Base-by-base conservation (phyloP, 352 stramenopile genomes). In the Thalassiosira hispida region DNA sequence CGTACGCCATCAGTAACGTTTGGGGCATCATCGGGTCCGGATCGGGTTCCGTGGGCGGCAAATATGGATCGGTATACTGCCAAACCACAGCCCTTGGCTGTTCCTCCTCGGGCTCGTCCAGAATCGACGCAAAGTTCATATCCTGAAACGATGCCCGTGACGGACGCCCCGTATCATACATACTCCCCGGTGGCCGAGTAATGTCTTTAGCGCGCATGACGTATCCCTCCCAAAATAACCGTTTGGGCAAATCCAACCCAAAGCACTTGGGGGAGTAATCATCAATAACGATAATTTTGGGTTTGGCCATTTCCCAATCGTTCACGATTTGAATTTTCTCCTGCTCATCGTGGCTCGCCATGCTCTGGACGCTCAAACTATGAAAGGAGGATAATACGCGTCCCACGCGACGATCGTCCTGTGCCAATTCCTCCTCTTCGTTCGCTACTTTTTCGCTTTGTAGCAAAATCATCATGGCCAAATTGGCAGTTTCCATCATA, bases 1-100 rank as follows among this genome's bases (percentile, higher is more conserved):
- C 83, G 57, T 90, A 90, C 1, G 86, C 86, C 69, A 92, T 83
- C 7, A 92, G 35, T 11, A 92, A 67, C 25, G 77, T 83, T 67
- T 81, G 69, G 33, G 86, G 81, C 72, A 83, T 75, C 74, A 92
- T 88, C 8, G 78, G 60, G 49, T 80, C 67, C 8, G 75, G 75
- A 71, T 83, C 75, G 8, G 75, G 75, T 40, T 70, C 66, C 20
- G 33, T 73, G 14, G 57, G 75, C 27, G 75, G 67, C 18, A 67
- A 35, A 29, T 83, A 83, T 20, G 75, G 60, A 35, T 88, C 71
- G 8, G 72, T 73, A 46, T 81, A 80, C 38, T 88, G 72, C 60
- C 73, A 84, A 20, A 90, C 53, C 29, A 87, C 84, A n/a, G 73
- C 77, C 2, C 62, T 60, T 7, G 77, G 71, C 25, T 2, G 14